Conservation (phyloP, 768 basidiomycete species). For the Porphyrellus cyaneotinctus region DNA sequence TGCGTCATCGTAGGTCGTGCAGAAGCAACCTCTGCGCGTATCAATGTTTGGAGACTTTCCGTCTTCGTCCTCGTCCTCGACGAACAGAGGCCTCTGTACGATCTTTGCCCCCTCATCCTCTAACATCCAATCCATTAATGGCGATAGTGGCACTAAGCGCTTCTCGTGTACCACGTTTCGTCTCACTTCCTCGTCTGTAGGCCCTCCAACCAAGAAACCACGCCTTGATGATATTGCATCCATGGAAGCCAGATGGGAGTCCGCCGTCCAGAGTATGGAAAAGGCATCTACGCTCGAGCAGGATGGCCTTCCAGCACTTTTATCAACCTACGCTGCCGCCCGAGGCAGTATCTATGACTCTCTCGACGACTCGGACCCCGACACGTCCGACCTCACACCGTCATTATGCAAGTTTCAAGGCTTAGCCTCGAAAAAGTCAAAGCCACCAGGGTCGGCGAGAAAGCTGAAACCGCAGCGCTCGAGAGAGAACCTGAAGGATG, state of each 20-base stretch:
- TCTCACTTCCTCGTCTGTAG: conserved; percentile 5
- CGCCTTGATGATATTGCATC: conserved; percentile 31
- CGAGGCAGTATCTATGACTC: conserved; percentile 23
- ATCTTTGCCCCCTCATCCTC: conserved; percentile 33
- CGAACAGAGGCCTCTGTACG: conserved; percentile 22
- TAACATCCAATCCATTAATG: conserved; percentile 41
- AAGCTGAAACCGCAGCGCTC: conserved; percentile 18
- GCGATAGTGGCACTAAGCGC: conserved; percentile 35
- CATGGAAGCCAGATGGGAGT: conserved; percentile 42
- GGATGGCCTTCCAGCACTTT: conserved; percentile 46
- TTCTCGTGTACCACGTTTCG: conserved; percentile 41
- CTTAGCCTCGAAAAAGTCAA: conserved; percentile 5
- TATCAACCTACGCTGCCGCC: conserved; percentile 27
- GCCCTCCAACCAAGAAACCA: conserved; percentile 45
- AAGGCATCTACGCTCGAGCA: conserved; percentile 39
- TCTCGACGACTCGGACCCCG: conserved; percentile 26
- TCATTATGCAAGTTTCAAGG: background rate
- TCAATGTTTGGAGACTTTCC: conserved; percentile 31
- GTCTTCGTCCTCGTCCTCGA: conserved; percentile 26
- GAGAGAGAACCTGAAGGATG: conserved; percentile 16
- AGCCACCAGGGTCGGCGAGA: conserved; percentile 8
- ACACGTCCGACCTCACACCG: conserved; percentile 9
- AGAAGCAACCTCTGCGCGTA: conserved; percentile 25
- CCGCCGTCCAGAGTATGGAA: conserved; percentile 46
- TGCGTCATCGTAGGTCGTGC: conserved; percentile 20